Evolutionary conservation across 805 yeast species (phyloP).

Genomic region (Candida morakotiae): DNA sequence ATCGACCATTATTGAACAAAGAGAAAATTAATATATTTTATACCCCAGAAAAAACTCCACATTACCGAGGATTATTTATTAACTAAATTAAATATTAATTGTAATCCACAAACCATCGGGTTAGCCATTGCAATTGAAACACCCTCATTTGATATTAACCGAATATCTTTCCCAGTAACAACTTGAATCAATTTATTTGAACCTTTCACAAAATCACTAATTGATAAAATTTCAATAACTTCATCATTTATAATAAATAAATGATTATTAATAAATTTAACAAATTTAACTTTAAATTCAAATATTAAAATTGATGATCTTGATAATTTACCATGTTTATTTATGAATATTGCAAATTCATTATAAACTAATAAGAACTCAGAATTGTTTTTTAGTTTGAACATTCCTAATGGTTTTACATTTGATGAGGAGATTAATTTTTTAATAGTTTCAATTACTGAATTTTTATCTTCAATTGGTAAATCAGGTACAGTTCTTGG

Average conservation of each 20-base stretch:
- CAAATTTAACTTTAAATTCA: conserved; percentile 33
- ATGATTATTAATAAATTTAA: conserved; percentile 31
- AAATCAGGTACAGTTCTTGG: conserved; percentile 58
- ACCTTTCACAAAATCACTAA: conserved; percentile 43
- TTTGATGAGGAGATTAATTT: conserved; percentile 34
- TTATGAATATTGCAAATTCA: conserved; percentile 64
- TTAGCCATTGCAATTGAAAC: conserved; percentile 51
- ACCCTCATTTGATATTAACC: conserved; percentile 18
- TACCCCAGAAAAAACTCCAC: conserved; percentile 1
- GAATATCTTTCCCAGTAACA: conserved; percentile 65
- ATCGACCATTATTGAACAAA: conserved; percentile 31
- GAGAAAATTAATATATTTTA: not conserved
- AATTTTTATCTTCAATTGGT: conserved; percentile 17
- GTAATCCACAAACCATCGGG: conserved; percentile 60
- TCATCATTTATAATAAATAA: conserved; percentile 55
- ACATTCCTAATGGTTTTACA: conserved; percentile 59
- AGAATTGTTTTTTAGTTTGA: conserved; percentile 49
- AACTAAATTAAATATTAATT: conserved; percentile 41
- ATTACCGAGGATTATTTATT: not conserved
- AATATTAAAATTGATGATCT: conserved; percentile 41
- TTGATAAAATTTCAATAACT: conserved; percentile 64
- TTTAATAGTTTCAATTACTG: conserved; percentile 33
- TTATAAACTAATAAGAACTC: conserved; percentile 64
- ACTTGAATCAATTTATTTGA: conserved; percentile 58
- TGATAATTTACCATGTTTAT: conserved; percentile 53